Percentiles rank a stretch among this genome's conserved stretches.
Conservation (phyloP, 352 stramenopile species). For the Elongisporangium prolatum region DNA sequence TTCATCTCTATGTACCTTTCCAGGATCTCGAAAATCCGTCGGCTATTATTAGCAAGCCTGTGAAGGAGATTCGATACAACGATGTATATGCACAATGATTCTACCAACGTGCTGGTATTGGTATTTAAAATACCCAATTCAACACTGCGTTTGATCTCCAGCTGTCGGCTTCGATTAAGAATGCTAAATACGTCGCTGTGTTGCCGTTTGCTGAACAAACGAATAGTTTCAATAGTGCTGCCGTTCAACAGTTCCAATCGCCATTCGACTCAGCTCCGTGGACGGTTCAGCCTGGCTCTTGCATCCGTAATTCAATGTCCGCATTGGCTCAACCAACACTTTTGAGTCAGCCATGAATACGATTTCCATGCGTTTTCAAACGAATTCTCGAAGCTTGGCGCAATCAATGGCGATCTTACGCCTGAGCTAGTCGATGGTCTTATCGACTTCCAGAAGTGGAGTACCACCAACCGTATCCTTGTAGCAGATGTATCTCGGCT, state of each 20-base stretch:
- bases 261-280: constrained; percentile 12
- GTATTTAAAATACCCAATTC: neutral
- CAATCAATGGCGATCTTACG: constrained; percentile 19
- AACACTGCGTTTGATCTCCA: constrained; percentile 9
- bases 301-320: constrained; percentile 9
- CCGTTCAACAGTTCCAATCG: constrained; percentile 8
- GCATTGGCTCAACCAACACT: constrained; percentile 6
- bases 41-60: too few relatives aligned
- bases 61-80: constrained; percentile 9
- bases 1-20: constrained; percentile 7
- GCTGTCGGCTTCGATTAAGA: constrained; percentile 6
- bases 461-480: constrained; percentile 9
- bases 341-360: constrained; percentile 21
- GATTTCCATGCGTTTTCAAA: constrained; percentile 12
- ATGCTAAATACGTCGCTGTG: constrained; percentile 4
- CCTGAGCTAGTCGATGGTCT: too few relatives aligned
- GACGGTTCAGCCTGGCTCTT: constrained; percentile 6
- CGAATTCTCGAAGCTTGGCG: constrained; percentile 14
- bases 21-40: constrained; percentile 6
- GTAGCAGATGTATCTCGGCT: constrained; percentile 13
- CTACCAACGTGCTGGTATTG: constrained; percentile 8
- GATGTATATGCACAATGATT: constrained; percentile 7
- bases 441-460: constrained; percentile 17
- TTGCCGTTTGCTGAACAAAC: too few relatives aligned
- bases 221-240: too few relatives aligned